Base-by-base conservation (phyloP, 345 rosid genomes). In the Acer campestre region DNA sequence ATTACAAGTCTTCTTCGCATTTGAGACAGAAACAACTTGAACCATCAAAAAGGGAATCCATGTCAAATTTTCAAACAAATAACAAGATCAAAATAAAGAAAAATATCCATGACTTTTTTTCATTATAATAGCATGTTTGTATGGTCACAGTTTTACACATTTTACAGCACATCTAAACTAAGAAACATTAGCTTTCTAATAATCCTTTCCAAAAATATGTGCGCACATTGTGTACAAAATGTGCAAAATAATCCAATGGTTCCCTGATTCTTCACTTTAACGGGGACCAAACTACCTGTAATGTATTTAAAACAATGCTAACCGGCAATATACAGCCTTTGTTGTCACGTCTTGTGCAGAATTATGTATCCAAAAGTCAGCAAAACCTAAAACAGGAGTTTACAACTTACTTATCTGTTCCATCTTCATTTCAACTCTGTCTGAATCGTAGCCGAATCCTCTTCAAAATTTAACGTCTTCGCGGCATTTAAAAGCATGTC, bases 401-500 rank as follows among this genome's bases (percentile, higher is more conserved):
- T 74, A 81, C 84, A 80, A 62, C 69, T 84, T 83, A 83, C 56
- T 70, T 58, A 75, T 73, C 27, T 55, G 77, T 68, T 61, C 40
- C n/a, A 6, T 31, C 44, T 17, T 65, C 68, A 65, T 40, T 65
- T 65, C 20, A 51, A 51, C 81, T 78, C 77, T 81, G 27, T 59
- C 74, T 70, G 69, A 48, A 72, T 75, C 7, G 80, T 77, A 29
- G 77, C 87, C 81, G 82, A 81, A 75, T 86, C 82, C 80, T 88
- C 91, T 76, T 85, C 82, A 7, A 77, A 83, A 73, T 82, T 87
- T 40, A 96, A 77, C 67, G 95, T 88, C 51, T 82, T 86, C n/a
- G 92, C 98, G 31, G 98, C 97, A 74, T 82, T 86, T 48, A 93
- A 80, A 83, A 93, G 98, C 91, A 96, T 89, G 65, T 90, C 92